Base-by-base conservation (phyloP, 306 rosid species). In the Castanospermum australe region DNA sequence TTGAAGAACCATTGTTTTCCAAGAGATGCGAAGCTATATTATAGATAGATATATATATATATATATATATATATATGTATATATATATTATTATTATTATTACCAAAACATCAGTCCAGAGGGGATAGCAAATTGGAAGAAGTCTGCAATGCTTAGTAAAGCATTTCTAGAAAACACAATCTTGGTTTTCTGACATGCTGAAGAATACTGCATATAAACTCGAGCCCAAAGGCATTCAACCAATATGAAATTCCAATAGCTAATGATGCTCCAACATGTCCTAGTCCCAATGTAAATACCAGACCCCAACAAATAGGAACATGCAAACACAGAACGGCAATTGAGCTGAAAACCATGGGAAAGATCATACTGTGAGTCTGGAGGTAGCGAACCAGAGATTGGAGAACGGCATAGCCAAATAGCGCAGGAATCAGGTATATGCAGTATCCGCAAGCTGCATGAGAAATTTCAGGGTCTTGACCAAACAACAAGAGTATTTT, bases 211-310 rank as follows among this genome's bases (percentile, higher is more conserved):
- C 5, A 84, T 76, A 33, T 91, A 88, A 17, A 87, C 12, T 0
- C 39, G 9, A 93, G 93, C 13, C 79, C 68, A 8, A 84, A 28
- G 9, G 68, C 91, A 66, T 85, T 80, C 50, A 91, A 68, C 98
- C 97, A 93, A 71, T 86, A 87, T 0, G 98, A 89, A 20, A 87
- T 17, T 33, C 87, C 89, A 71, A 91, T 83, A 32, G 94, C 78
- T 45, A 89, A 77, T 3, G 98, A 94, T 11, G 97, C 92, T 30
- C 97, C 98, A 50, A 25, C 14, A 48, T 57, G 82, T 39, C 89
- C 94, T 0, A 93, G 11, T 4, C 76, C 81, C 17, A 81, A 76
- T 57, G 84, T 83, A 60, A 82, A 85, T 0, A 89, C 85, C 14
- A 93, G 72, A 72, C 12, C 44, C 97, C 97, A 91, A 74, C 92